These are phyloP conservation scores for Mrakia hoshinonis DNA, from an alignment of 768 basidiomycete genomes.

Conservation along the genomic window DNA sequence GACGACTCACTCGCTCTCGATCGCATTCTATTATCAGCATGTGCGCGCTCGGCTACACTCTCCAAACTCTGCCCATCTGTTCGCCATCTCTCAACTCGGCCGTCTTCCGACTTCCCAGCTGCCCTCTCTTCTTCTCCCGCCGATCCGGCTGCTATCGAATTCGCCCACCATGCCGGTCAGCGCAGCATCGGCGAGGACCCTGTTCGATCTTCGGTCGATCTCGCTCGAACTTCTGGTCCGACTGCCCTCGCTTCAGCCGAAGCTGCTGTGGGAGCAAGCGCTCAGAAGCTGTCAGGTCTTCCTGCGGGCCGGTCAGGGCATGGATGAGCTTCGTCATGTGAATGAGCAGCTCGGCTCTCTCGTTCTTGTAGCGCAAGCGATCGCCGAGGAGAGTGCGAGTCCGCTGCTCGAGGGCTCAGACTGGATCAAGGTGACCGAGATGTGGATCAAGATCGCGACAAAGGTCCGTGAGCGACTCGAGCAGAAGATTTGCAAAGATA, in stretches of 20 bases:
- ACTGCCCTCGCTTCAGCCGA: not conserved
- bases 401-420: conserved; percentile 27
- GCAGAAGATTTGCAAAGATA: not conserved
- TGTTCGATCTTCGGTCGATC: conserved; percentile 5
- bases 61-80: not conserved
- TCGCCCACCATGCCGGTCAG: not conserved
- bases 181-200: not conserved
- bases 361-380: not conserved
- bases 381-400: not conserved
- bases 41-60: not conserved
- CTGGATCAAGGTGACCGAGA: conserved; percentile 34
- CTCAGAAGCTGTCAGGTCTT: not conserved
- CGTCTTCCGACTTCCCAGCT: not conserved
- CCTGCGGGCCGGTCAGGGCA: conserved; percentile 1
- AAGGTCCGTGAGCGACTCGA: conserved; percentile 20
- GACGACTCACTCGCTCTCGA: not conserved
- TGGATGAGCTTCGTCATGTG: not conserved
- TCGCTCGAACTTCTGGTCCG: conserved; percentile 9
- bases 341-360: not conserved
- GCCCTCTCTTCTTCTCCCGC: conserved; percentile 4
- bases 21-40: not conserved
- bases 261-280: conserved; percentile 10
- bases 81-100: not conserved
- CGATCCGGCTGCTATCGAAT: not conserved
- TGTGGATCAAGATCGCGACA: conserved; percentile 31